phyloP scores from a whole-genome alignment of 192 early-diverging fungal genomes.

The Pilobolus umbonatus region DNA sequence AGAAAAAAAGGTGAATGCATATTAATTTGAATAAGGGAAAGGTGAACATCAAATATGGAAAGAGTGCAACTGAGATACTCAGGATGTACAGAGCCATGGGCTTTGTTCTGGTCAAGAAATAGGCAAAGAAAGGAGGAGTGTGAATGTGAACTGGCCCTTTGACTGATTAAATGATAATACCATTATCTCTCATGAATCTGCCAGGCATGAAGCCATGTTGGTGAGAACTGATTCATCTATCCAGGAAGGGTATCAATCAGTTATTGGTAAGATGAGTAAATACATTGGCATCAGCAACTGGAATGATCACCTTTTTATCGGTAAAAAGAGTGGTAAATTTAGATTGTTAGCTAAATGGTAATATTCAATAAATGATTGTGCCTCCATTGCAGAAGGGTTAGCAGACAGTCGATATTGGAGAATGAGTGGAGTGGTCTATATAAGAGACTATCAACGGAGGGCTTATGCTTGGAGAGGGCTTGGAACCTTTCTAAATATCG shows the following conservation, averaged over 20 bases:
- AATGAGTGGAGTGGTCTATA: background rate
- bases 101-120: conserved; percentile 26
- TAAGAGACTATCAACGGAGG: conserved; percentile 8
- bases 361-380: background rate
- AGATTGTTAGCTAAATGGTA: background rate
- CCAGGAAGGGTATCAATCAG: background rate
- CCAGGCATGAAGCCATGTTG: conserved; percentile 22
- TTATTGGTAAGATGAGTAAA: background rate
- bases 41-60: no score
- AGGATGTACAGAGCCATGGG: no score
- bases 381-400: background rate
- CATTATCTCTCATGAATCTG: conserved; percentile 15
- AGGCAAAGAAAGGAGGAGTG: background rate
- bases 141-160: background rate
- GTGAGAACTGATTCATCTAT: conserved; percentile 2
- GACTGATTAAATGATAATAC: background rate
- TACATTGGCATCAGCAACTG: conserved; percentile 15
- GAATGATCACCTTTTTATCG: conserved; percentile 26
- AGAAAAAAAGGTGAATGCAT: no score
- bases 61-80: no score
- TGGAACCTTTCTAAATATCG: background rate
- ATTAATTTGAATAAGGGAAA: no score
- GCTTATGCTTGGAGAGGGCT: background rate
- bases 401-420: background rate
- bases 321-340: conserved; percentile 17